These are phyloP conservation scores for Saturnispora saitoi DNA, from an alignment of 805 yeast genomes.

Conservation along the genomic window DNA sequence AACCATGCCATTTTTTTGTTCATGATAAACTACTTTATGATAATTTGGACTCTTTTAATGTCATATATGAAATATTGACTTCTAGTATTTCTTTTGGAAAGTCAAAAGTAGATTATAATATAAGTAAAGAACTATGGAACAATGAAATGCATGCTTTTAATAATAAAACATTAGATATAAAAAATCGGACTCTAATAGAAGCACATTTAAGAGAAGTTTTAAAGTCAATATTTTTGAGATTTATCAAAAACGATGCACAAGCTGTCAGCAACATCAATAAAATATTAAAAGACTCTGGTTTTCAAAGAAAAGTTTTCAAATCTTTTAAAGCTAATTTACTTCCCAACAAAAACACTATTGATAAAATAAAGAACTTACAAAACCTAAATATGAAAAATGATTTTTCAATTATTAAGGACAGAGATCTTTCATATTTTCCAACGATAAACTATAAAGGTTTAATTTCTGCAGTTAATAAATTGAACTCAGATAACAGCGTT, in stretches of 20 bases:
- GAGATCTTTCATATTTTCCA: slow-evolving; percentile 18
- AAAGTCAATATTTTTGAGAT: slow-evolving; percentile 18
- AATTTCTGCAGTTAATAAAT: slow-evolving; percentile 4
- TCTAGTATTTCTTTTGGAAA: slow-evolving; percentile 3
- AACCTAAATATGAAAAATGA: slow-evolving; percentile 16
- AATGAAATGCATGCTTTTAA: slow-evolving; percentile 12
- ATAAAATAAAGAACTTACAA: slow-evolving; percentile 12
- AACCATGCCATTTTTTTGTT: slow-evolving; percentile 20
- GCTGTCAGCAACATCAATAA: slow-evolving; percentile 6
- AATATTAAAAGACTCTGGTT: slow-evolving; percentile 7
- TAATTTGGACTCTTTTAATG: slow-evolving; percentile 15
- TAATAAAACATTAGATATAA: background rate
- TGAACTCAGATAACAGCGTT: background rate
- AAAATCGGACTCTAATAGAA: slow-evolving; percentile 5
- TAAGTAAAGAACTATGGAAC: slow-evolving; percentile 13
- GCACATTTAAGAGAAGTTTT: slow-evolving; percentile 15
- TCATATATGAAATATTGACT: slow-evolving; percentile 12
- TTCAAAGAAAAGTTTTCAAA: slow-evolving; percentile 9
- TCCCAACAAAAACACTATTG: slow-evolving; percentile 7
- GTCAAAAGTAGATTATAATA: background rate
- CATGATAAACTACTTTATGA: slow-evolving; percentile 22
- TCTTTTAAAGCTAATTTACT: slow-evolving; percentile 5
- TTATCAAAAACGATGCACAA: slow-evolving; percentile 6
- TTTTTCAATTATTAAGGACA: slow-evolving; percentile 19
- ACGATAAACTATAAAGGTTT: slow-evolving; percentile 12